A percentile compares a stretch with the other conserved stretches of the same genome.
Conservation (phyloP, 108 stramenopile genomes). For the Cyclotella baltica region DNA sequence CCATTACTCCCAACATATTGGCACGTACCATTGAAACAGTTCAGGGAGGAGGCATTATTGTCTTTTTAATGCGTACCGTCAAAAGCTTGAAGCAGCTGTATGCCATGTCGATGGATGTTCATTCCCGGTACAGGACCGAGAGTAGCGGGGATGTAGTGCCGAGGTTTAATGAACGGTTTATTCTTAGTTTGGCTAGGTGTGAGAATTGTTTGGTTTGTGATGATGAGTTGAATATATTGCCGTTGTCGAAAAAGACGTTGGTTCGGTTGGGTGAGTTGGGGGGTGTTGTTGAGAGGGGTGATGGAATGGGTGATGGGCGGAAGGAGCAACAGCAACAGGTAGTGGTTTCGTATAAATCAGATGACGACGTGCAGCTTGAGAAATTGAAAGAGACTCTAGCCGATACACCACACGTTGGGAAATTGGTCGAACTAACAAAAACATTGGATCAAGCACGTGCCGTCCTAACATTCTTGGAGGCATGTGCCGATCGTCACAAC, state of each 20-base stretch:
- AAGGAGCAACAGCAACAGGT: too few relatives aligned
- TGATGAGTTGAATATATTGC: constrained; percentile 99
- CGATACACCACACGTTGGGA: constrained; percentile 95
- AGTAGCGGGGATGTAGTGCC: constrained; percentile 89
- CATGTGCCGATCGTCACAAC: constrained; percentile 84
- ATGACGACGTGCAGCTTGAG: constrained; percentile 78
- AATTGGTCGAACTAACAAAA: constrained; percentile 90
- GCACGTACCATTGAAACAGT: constrained; percentile 99
- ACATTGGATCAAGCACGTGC: constrained; percentile 98
- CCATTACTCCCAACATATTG: constrained; percentile 98
- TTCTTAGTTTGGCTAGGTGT: constrained; percentile 92
- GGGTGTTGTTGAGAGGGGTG: constrained; percentile 3
- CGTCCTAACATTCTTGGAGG: constrained; percentile 94
- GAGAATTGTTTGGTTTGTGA: constrained; percentile 94
- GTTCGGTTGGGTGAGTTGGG: constrained; percentile 48
- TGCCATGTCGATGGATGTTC: constrained; percentile 99
- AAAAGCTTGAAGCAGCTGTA: constrained; percentile 97
- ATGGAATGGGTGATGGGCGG: constrained; percentile 24
- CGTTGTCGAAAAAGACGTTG: constrained; percentile 77
- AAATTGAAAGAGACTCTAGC: constrained; percentile 87
- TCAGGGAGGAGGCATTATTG: constrained; percentile 96
- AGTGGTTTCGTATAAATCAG: constrained; percentile 61
- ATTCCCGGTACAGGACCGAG: constrained; percentile 95
- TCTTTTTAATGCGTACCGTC: constrained; percentile 93
- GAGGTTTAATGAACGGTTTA: constrained; percentile 99